A percentile compares a stretch with the other conserved stretches of the same genome.
These are phyloP conservation scores for Steccherinum ochraceum DNA, from an alignment of 768 basidiomycete genomes.

Conservation along the genomic window DNA sequence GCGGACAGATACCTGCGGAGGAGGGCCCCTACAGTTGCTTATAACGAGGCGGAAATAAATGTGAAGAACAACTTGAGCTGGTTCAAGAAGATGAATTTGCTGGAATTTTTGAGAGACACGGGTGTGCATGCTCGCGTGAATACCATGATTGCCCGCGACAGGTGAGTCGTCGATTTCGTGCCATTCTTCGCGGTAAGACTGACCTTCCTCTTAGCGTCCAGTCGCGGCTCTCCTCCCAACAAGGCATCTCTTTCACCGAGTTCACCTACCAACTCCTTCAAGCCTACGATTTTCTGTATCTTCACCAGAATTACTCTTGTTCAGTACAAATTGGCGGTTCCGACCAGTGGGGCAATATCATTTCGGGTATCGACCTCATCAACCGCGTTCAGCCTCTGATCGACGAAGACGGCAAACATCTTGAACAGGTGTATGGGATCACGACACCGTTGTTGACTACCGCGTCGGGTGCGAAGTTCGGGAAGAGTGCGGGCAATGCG, in stretches of 20 bases:
- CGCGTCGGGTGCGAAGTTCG: slow-evolving; percentile 88
- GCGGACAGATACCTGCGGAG: slow-evolving; percentile 56
- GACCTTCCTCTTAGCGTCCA: too few relatives aligned
- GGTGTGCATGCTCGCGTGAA: slow-evolving; percentile 81
- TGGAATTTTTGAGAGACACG: slow-evolving; percentile 79
- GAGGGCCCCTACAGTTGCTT: slow-evolving; percentile 13
- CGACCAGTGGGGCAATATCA: slow-evolving; percentile 98
- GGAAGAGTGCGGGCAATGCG: slow-evolving; percentile 95
- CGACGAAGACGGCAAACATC: slow-evolving; percentile 3
- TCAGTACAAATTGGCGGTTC: slow-evolving; percentile 91
- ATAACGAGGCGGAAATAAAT: slow-evolving; percentile 1
- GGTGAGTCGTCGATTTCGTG: slow-evolving; percentile 42
- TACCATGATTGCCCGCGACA: slow-evolving; percentile 86
- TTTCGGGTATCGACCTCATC: slow-evolving; percentile 90
- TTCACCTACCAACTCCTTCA: slow-evolving; percentile 97
- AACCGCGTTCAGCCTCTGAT: slow-evolving; percentile 36
- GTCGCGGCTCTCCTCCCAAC: slow-evolving; percentile 66
- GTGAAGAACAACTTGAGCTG: slow-evolving; percentile 72
- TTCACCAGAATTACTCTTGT: slow-evolving; percentile 62
- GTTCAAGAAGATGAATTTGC: slow-evolving; percentile 64
- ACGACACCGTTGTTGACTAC: slow-evolving; percentile 95
- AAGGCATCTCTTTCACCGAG: slow-evolving; percentile 97
- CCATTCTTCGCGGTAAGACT: neutral
- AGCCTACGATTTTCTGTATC: slow-evolving; percentile 87
- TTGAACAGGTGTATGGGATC: slow-evolving; percentile 60